phyloP scores from a whole-genome alignment of 169 alveolate genomes.

The Miamiensis avidus region DNA sequence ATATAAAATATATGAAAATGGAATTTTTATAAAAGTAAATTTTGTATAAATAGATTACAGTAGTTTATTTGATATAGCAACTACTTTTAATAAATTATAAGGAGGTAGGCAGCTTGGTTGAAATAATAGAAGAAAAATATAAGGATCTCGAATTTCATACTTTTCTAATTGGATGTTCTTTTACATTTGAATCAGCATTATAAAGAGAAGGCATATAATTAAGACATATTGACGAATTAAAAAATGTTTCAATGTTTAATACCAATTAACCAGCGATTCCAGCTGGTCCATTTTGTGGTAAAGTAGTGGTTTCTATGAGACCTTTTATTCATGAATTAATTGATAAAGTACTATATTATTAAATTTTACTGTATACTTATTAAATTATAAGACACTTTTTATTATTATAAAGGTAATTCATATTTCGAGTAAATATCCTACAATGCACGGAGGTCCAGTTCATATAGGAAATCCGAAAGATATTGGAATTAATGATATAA shows the following conservation, averaged over 20 bases:
- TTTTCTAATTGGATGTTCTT: constrained; percentile 59
- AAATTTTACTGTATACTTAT: too few relatives aligned
- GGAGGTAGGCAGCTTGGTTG: background rate
- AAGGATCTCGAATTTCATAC: constrained; percentile 41
- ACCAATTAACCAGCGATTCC: background rate
- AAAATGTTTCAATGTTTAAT: background rate
- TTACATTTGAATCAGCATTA: constrained; percentile 57
- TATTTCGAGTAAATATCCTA: constrained; percentile 47
- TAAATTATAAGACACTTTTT: too few relatives aligned
- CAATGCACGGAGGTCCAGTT: constrained; percentile 63
- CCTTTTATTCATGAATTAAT: background rate
- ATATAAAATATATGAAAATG: background rate
- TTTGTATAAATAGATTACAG: too few relatives aligned
- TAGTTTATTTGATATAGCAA: too few relatives aligned
- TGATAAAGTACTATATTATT: background rate
- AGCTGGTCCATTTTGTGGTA: background rate
- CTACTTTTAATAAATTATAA: too few relatives aligned
- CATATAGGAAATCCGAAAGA: constrained; percentile 35
- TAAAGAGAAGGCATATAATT: constrained; percentile 31
- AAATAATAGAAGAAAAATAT: background rate
- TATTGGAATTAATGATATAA: constrained; percentile 47
- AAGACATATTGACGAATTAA: constrained; percentile 24
- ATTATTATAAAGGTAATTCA: background rate
- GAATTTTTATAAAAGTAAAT: too few relatives aligned
- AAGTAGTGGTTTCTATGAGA: background rate